Evolutionary conservation across 2,329 filamentous ascomycete genomes (phyloP).

Genomic region (Diplodia sapinea): DNA sequence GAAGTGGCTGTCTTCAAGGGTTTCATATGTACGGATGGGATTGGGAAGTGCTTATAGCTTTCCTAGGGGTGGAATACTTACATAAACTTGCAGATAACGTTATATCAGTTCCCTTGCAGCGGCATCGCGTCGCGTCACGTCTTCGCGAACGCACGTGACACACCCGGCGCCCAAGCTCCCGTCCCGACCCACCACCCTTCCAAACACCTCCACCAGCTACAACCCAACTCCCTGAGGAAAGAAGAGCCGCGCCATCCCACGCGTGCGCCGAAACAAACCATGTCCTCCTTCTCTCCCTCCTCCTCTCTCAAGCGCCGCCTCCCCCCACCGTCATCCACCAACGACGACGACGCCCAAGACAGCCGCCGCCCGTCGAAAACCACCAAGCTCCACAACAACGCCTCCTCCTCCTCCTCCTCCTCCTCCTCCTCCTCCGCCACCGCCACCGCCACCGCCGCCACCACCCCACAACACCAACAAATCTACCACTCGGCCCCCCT

Average conservation of each 20-base stretch:
- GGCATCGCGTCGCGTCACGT: not conserved
- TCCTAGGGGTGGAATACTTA: no score
- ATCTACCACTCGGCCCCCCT: conserved; percentile 55
- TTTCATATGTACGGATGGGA: no score
- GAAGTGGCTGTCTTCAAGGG: no score
- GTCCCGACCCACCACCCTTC: no score
- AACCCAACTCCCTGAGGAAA: not conserved
- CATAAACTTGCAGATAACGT: no score
- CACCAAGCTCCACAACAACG: not conserved
- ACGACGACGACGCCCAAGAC: not conserved
- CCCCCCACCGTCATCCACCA: conserved; percentile 31
- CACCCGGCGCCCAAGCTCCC: conserved; percentile 1
- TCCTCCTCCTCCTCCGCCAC: no score
- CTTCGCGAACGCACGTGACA: not conserved
- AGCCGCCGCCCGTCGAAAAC: conserved; percentile 6
- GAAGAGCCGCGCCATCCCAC: not conserved
- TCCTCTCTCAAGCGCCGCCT: conserved; percentile 38
- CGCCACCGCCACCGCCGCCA: not conserved
- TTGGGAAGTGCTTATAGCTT: no score
- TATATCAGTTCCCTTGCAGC: no score
- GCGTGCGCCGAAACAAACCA: conserved; percentile 27
- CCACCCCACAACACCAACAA: conserved; percentile 26
- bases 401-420: no score
- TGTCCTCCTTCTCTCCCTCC: conserved; percentile 34
- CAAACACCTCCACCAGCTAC: not conserved